These are phyloP conservation scores for Fusarium keratoplasticum DNA, from an alignment of 2,329 filamentous ascomycete species.

Conservation along the genomic window DNA sequence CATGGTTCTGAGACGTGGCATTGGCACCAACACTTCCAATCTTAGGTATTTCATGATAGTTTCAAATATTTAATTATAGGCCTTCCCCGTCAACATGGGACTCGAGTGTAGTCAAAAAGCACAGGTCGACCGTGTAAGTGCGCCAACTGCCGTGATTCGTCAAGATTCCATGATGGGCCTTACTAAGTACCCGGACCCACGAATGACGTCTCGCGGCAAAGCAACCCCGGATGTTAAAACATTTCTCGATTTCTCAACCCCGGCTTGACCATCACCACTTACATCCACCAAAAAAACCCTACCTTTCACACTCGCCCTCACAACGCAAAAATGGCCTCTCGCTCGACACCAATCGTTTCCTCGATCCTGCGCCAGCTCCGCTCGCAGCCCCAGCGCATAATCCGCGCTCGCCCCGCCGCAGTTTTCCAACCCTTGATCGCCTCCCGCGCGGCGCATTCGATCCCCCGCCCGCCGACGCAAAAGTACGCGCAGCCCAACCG, in stretches of 20 bases:
- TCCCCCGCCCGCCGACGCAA: constrained; percentile 49
- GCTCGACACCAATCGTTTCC: constrained; percentile 32
- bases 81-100: not conserved
- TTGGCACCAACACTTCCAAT: not conserved
- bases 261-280: constrained; percentile 6
- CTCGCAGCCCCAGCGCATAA: constrained; percentile 24
- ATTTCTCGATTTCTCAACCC: constrained; percentile 36
- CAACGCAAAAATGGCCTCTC: constrained; percentile 45
- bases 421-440: constrained; percentile 26
- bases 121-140: constrained; percentile 14
- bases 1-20: not conserved
- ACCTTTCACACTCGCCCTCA: not conserved
- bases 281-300: not conserved
- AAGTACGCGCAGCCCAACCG: constrained; percentile 23
- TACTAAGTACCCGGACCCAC: constrained; percentile 17
- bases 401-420: constrained; percentile 15
- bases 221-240: constrained; percentile 24
- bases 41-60: not conserved
- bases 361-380: constrained; percentile 34
- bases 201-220: constrained; percentile 38
- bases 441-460: constrained; percentile 50
- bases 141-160: constrained; percentile 28
- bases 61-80: not conserved
- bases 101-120: not conserved
- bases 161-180: constrained; percentile 21